Base-by-base conservation (phyloP, 202 grass and related monocot genomes). In the Tripidium arundinaceum region DNA sequence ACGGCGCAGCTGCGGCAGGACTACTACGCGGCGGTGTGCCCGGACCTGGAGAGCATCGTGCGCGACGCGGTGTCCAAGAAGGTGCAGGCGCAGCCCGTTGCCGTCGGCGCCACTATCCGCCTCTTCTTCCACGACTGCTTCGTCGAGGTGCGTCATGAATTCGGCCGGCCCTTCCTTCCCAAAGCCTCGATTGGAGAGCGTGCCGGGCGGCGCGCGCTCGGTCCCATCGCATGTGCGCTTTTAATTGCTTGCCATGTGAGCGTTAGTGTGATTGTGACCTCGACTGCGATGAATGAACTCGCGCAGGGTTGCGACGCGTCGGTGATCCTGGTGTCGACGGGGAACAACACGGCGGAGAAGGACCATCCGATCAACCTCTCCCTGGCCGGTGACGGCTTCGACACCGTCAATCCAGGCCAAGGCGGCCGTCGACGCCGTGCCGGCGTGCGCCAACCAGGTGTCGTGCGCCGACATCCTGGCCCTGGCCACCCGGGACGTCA, bases 71-170 rank as follows among this genome's bases (percentile, higher is more conserved):
- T 98, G 7, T 27, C 87, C 21, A 75, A 89, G 79, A 98, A 98
- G 81, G 77, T 93, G 47, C 75, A 81, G 70, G 70, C 82, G 65
- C 89, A 88, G 41, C 37, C 71, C 40, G 62, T 94, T 60, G 41
- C 95, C 79, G 68, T 91, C 33, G 90, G 90, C 24, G 84, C 90
- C 72, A 93, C 90, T 7, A 7, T 97, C 78, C 94, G 95, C 65
- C 83, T 96, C 62, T 88, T 94, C 76, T 98, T 98, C 88, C 95
- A 98, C 66, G 95, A 98, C 52, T 98, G 95, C 88, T 94, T 94
- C 76, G 95, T 94, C 58, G 71, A 96, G 49, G 92, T 97, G 26
- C 94, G n/a, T n/a, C n/a, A n/a, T n/a, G n/a, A n/a, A n/a, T n/a
- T n/a, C n/a, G n/a, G n/a, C n/a, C n/a, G n/a, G n/a, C n/a, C n/a